Base-by-base conservation (phyloP, 306 rosid genomes). In the Cucurbita pepo region DNA sequence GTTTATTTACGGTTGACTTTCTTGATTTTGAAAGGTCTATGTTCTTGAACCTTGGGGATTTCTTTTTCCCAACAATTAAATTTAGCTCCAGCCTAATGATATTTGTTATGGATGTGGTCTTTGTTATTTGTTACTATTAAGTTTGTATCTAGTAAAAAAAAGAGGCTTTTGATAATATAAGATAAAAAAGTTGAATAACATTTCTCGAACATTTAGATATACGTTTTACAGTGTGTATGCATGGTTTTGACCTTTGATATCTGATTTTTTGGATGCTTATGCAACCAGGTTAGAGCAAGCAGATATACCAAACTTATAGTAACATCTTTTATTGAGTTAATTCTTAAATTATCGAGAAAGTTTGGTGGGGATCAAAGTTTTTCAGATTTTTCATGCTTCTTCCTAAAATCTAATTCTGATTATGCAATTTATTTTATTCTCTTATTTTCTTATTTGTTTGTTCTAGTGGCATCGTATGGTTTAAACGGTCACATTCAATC, bases 391-490 rank as follows among this genome's bases (percentile, higher is more conserved):
- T 72, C 70, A 18, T 71, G 66, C 61, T 85, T 41, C 50, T 56
- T 52, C 79, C 55, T 15, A 55, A 52, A 50, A 73, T 50, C 16
- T 75, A 75, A 63, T 77, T 62, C 78, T 56, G 43, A 82, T 69
- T 69, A 22, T 75, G 77, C n/a, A 48, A 50, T 59, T 72, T 59
- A 69, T 58, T 48, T 15, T 77, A 30, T 21, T 56, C 44, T 55
- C 19, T 41, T 54, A 18, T 7, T 55, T 53, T 22, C 18, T 45
- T 65, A 63, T 71, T 76, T 76, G 70, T 75, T 77, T 57, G 69
- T 71, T 78, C 74, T 81, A 90, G 97, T 80, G 78, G 83, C 82
- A 22, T 74, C 81, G 64, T 80, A 78, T 78, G 61, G 81, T 72
- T 73, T 85, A 36, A 14, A 12, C 37, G 80, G 78, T 77, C 79